Evolutionary conservation across 805 yeast genomes (phyloP).

Genomic region (Yamadazyma takamatsuzukensis): DNA sequence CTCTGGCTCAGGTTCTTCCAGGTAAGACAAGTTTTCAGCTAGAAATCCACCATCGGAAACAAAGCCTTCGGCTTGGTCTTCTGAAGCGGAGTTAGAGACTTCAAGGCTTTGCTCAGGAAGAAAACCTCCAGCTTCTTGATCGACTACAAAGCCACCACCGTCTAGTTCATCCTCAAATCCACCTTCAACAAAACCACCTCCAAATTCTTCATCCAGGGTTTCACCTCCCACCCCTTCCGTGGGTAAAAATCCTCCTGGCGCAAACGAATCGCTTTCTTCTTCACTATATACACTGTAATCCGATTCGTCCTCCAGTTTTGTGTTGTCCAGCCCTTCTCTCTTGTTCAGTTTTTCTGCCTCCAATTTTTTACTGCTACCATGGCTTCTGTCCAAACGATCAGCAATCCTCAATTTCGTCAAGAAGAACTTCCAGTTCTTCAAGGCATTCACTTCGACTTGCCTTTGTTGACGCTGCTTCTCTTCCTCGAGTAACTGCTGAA

Average conservation of each 20-base stretch:
- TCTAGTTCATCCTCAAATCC: conserved; percentile 3
- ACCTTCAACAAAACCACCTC: not conserved
- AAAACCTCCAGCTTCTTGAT: no score
- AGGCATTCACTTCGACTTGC: conserved; percentile 45
- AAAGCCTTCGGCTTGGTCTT: not conserved
- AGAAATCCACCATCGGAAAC: no score
- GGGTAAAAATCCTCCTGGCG: conserved; percentile 14
- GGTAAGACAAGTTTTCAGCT: no score
- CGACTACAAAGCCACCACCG: conserved; percentile 5
- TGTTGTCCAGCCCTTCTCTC: conserved; percentile 1
- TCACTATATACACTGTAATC: conserved; percentile 8
- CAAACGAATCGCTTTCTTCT: conserved; percentile 8
- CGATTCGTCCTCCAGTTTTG: conserved; percentile 3
- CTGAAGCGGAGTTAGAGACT: no score
- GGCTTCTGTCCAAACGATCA: conserved; percentile 43
- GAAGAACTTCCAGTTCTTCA: conserved; percentile 52
- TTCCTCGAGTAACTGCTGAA: conserved; percentile 47
- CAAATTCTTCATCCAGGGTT: not conserved
- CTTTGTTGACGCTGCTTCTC: conserved; percentile 43
- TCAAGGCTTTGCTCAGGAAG: no score
- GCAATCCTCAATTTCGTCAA: conserved; percentile 48
- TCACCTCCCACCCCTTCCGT: conserved; percentile 4
- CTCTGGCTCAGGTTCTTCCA: no score
- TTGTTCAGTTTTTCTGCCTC: not conserved
- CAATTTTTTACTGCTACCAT: conserved; percentile 39